Conservation (phyloP, 225 moss, liverwort and hornwort species). For the Physcomitrellopsis africana region DNA sequence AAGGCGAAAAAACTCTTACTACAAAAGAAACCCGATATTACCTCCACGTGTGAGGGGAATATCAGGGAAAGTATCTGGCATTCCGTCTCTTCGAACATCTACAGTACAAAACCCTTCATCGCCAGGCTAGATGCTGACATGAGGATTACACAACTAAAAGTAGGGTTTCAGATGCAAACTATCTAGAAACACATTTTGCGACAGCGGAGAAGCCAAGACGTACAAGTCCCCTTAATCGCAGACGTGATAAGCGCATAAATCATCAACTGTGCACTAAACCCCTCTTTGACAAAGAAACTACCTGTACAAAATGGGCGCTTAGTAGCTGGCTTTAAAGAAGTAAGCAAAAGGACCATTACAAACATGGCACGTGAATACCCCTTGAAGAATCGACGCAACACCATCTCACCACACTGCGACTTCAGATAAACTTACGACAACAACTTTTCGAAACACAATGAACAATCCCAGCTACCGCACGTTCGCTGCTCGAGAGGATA, state of each 20-base stretch:
- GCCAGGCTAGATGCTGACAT: not conserved
- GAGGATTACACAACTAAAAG: not conserved
- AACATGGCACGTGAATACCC: not conserved
- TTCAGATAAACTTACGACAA: constrained; percentile 3
- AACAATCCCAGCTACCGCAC: not conserved
- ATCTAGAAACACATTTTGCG: not conserved
- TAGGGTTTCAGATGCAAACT: not conserved
- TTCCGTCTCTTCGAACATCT: not conserved
- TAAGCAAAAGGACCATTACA: not conserved
- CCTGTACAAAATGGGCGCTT: constrained; percentile 2
- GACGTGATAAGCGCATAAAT: not conserved
- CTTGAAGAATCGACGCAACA: constrained; percentile 6
- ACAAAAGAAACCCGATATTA: not conserved
- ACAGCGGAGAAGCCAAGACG: not conserved
- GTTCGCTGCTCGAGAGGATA: not conserved
- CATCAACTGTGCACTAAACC: not conserved
- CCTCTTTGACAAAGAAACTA: constrained; percentile 8
- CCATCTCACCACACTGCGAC: not conserved
- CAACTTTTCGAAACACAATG: not conserved
- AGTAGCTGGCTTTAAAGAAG: not conserved
- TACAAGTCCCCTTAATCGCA: not conserved
- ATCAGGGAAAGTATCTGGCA: not conserved
- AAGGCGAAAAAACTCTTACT: not conserved
- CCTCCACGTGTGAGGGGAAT: not conserved
- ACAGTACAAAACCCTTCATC: not conserved